A percentile compares a stretch with the other conserved stretches of the same genome.
Evolutionary conservation across 768 basidiomycete genomes (phyloP).

Genomic region (Suillus hirtellus): DNA sequence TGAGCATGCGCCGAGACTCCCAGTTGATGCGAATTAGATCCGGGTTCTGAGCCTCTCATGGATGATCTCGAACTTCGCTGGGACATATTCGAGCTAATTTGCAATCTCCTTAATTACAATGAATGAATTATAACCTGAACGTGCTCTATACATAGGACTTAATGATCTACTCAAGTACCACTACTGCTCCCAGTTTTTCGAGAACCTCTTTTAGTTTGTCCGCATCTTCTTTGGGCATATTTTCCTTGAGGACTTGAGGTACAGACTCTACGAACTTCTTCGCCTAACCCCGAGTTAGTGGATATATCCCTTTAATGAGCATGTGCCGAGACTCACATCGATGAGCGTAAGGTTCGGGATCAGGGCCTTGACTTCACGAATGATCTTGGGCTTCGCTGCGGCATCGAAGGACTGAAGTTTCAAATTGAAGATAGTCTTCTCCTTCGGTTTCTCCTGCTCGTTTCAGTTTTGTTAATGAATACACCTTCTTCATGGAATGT

Average conservation of each 20-base stretch:
- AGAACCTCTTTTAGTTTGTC: slow-evolving; percentile 95
- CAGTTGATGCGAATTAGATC: slow-evolving; percentile 95
- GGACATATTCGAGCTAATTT: slow-evolving; percentile 21
- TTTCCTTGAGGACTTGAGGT: slow-evolving; percentile 93
- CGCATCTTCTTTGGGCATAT: slow-evolving; percentile 93
- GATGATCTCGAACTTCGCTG: slow-evolving; percentile 93
- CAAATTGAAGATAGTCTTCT: slow-evolving; percentile 97
- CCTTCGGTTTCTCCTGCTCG: slow-evolving; percentile 88
- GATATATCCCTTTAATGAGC: slow-evolving; percentile 5
- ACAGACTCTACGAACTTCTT: slow-evolving; percentile 99
- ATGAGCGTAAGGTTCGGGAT: slow-evolving; percentile 96
- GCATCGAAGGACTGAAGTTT: slow-evolving; percentile 94
- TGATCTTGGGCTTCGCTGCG: slow-evolving; percentile 91
- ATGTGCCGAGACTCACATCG: slow-evolving; percentile 62
- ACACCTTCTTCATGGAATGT: neutral
- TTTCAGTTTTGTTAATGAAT: neutral
- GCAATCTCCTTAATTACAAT: slow-evolving; percentile 18
- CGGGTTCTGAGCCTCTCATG: slow-evolving; percentile 91
- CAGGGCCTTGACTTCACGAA: slow-evolving; percentile 94
- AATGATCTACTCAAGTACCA: slow-evolving; percentile 71
- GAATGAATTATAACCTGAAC: slow-evolving; percentile 17
- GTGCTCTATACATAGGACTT: slow-evolving; percentile 18
- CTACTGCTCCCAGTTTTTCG: slow-evolving; percentile 83
- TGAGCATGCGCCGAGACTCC: slow-evolving; percentile 41
- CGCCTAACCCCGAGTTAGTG: slow-evolving; percentile 54